Base-by-base conservation (phyloP, 768 basidiomycete species). In the Hygrocybe coccinea region DNA sequence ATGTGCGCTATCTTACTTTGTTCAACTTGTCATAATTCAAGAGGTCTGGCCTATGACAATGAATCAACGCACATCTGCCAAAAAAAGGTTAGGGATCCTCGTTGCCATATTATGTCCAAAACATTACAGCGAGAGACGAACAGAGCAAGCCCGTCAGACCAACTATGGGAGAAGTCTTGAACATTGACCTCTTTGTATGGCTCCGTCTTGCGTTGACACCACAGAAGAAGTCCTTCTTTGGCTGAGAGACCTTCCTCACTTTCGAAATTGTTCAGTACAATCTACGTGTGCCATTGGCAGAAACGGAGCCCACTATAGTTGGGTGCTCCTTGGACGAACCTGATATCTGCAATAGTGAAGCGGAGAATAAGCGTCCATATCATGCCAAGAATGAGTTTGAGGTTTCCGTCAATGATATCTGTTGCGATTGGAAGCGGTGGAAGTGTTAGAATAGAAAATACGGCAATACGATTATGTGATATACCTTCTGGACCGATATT, bases 181-280 rank as follows among this genome's bases (percentile, higher is more conserved):
- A 99, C 91, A 56, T 97, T 74, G 11, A 98, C 94, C 64, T 95
- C 91, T 59, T 82, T 82, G 73, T 99, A 98, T 0, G 85, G 84
- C 34, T 80, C 84, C 0, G 97, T 99, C 72, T 95, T 97, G 53
- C 97, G 85, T 66, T 98, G 97, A 75, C 95, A 97, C 97, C 97
- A 99, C 3, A 99, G 81, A 3, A 99, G 76, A 10, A 99, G 79
- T 34, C 97, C 97, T 67, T 98, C 97, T 71, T 97, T 97, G 1
- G 97, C 97, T 9, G 94, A 94, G n/a, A 97, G 81, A 55, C 97
- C 97, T 74, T 98, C 97, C 78, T 95, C 93, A 63, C 95, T 97
- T 68, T 61, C 56, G 24, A 24, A 37, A 22, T 56, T 34, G 57
- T 50, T 60, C 51, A 56, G 56, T 50, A 34, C 33, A 14, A n/a